Conservation (phyloP, 164 flowering plant genomes). For the Kalanchoe fedtschenkoi region DNA sequence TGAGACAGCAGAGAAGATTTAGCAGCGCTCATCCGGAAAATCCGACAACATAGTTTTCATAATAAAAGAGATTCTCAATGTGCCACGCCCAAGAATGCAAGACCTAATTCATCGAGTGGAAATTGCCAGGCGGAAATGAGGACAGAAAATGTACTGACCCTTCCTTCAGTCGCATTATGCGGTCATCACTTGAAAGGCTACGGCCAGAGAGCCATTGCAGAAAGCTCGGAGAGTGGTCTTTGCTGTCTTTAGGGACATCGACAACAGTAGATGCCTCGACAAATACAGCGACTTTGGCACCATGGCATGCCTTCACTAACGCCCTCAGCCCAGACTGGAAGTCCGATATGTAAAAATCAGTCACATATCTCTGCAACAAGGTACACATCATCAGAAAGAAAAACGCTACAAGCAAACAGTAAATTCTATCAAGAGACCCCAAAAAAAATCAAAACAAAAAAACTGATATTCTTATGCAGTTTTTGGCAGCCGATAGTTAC, state of each 20-base stretch:
- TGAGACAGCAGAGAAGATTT: constrained; percentile 15
- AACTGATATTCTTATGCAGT: too few species aligned
- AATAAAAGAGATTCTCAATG: background rate
- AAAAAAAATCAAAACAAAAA: background rate
- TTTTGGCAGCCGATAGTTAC: too few species aligned
- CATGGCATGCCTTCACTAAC: constrained; percentile 84
- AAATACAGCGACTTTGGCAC: constrained; percentile 88
- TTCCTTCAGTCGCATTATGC: constrained; percentile 85
- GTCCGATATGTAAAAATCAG: constrained; percentile 94
- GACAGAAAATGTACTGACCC: constrained; percentile 39
- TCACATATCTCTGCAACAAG: constrained; percentile 60
- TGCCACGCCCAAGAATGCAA: background rate
- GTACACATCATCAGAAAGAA: background rate
- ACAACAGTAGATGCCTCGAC: constrained; percentile 70
- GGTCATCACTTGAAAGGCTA: constrained; percentile 83
- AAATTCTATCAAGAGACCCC: too few species aligned
- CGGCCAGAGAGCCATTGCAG: constrained; percentile 78
- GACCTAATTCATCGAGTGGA: background rate
- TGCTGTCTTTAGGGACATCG: constrained; percentile 51
- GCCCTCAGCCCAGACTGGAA: constrained; percentile 89
- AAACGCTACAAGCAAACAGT: background rate
- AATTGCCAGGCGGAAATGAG: background rate
- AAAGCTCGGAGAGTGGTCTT: constrained; percentile 62
- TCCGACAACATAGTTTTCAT: background rate
- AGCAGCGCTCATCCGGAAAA: background rate